A percentile compares a stretch with the other conserved stretches of the same genome.
Evolutionary conservation across 2,329 filamentous ascomycete genomes (phyloP).

Genomic region (Neoascochyta sp.): DNA sequence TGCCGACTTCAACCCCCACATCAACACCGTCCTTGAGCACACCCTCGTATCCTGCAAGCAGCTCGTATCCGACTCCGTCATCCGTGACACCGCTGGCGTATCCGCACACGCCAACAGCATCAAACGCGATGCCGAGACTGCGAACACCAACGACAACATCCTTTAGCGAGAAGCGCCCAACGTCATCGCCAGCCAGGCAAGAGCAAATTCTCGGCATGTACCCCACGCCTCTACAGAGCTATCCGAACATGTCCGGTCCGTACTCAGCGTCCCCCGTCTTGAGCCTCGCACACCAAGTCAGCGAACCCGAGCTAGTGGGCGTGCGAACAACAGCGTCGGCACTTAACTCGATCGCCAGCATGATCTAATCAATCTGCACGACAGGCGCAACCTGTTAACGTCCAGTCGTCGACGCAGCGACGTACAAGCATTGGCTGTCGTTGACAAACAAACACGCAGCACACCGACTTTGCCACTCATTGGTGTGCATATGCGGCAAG

Average conservation of each 20-base stretch:
- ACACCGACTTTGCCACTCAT: too few relatives aligned
- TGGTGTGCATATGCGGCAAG: too few relatives aligned
- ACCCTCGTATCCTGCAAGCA: conserved; percentile 16
- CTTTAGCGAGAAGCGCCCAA: conserved; percentile 11
- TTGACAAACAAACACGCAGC: too few relatives aligned
- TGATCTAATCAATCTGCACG: conserved; percentile 29
- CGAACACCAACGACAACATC: conserved; percentile 18
- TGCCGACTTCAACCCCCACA: conserved; percentile 22
- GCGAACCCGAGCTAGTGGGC: conserved; percentile 36
- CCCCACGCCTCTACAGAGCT: conserved; percentile 28
- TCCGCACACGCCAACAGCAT: conserved; percentile 12
- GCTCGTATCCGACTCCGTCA: conserved; percentile 26
- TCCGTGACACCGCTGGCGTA: conserved; percentile 14
- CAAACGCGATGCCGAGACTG: conserved; percentile 18
- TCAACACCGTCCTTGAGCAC: conserved; percentile 17
- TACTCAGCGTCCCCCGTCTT: conserved; percentile 10
- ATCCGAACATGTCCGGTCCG: conserved; percentile 18
- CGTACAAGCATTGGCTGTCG: too few relatives aligned
- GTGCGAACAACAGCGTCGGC: conserved; percentile 28
- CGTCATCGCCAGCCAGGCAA: conserved; percentile 12
- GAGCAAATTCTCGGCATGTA: conserved; percentile 31
- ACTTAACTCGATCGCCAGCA: conserved; percentile 36
- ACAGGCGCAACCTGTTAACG: too few relatives aligned
- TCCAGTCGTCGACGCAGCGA: too few relatives aligned
- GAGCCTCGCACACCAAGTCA: conserved; percentile 27